Percentiles rank a stretch among this genome's conserved stretches.
Evolutionary conservation across 164 flowering plant species (phyloP).

Genomic region (Vitis vinifera): ASM3070453v1 NC_081820.1:20502501-20503000

Average conservation of each 20-base stretch:
- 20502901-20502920: no score
- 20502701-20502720: conserved; percentile 65
- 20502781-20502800: conserved; percentile 78
- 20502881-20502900: no score
- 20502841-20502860: no score
- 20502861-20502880: no score
- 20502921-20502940: neutral
- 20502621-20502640: neutral
- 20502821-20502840: neutral
- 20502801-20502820: neutral
- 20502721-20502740: conserved; percentile 83
- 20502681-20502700: conserved; percentile 9
- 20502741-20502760: conserved; percentile 97
- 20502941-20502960: neutral
- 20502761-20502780: conserved; percentile 89
- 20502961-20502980: no score
- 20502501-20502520: neutral
- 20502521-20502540: no score
- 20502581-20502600: neutral
- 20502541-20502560: no score
- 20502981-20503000: no score
- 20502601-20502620: neutral
- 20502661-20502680: conserved; percentile 1
- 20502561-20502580: no score
- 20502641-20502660: neutral